Evolutionary conservation across 306 rosid species (phyloP).

Genomic region (Begonia fuchsioides): DNA sequence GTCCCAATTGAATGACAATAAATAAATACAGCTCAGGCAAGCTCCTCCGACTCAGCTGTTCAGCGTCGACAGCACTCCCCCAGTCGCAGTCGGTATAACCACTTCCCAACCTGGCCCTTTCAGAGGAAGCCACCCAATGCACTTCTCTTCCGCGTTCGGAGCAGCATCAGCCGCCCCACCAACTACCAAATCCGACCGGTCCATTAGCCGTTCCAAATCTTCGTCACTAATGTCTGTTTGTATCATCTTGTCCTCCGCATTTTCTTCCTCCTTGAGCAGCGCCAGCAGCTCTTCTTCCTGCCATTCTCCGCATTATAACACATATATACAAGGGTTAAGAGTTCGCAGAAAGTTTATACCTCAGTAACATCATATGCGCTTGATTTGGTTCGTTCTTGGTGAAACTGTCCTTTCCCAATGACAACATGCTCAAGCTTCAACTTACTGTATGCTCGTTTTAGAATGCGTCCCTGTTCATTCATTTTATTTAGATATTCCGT

Average conservation of each 20-base stretch:
- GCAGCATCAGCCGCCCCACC: constrained; percentile 1
- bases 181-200: constrained; percentile 60
- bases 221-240: constrained; percentile 57
- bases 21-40: too few relatives aligned
- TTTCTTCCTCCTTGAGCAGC: constrained; percentile 59
- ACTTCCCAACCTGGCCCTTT: constrained; percentile 99
- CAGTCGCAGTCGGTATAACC: constrained; percentile 58
- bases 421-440: constrained; percentile 94
- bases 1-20: background rate
- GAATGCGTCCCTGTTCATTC: constrained; percentile 67
- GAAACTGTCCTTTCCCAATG: constrained; percentile 85
- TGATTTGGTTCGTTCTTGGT: constrained; percentile 48
- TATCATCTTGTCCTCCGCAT: constrained; percentile 68
- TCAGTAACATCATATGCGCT: constrained; percentile 13
- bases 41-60: constrained; percentile 24
- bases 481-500: constrained; percentile 2
- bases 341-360: constrained; percentile 20
- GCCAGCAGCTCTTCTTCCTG: constrained; percentile 41
- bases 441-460: constrained; percentile 92
- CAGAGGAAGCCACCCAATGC: constrained; percentile 15
- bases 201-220: constrained; percentile 60
- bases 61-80: constrained; percentile 80
- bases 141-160: background rate
- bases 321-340: background rate
- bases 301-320: too few relatives aligned